Conservation (phyloP, 495 filamentous ascomycete species). For the Neurospora intermedia region DNA sequence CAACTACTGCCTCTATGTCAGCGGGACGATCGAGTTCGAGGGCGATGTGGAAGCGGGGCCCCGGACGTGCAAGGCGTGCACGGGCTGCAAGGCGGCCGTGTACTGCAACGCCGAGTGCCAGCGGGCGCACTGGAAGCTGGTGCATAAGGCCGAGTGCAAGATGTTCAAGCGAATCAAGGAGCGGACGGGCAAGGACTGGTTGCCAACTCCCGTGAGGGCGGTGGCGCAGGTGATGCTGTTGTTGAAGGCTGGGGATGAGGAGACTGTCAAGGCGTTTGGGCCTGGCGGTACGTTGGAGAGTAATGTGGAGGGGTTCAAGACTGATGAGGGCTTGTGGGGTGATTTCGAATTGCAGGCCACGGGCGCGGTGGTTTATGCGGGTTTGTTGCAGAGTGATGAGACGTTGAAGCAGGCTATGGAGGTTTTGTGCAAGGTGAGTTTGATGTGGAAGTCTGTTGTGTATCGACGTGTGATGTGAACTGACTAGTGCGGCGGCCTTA, state of each 20-base stretch:
- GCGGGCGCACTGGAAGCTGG: conserved; percentile 41
- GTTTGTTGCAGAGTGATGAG: conserved; percentile 16
- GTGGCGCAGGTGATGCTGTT: conserved; percentile 34
- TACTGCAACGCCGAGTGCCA: conserved; percentile 49
- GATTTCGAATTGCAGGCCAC: conserved; percentile 37
- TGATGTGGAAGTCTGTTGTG: background rate
- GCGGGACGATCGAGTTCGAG: background rate
- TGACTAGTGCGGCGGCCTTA: conserved; percentile 7
- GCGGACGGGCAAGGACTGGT: conserved; percentile 13
- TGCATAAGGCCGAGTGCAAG: conserved; percentile 44
- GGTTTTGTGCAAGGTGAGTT: conserved; percentile 32
- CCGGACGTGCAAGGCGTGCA: conserved; percentile 33
- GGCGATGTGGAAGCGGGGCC: conserved; percentile 4
- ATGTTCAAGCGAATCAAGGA: conserved; percentile 24
- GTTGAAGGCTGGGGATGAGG: conserved; percentile 5
- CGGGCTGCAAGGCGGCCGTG: conserved; percentile 33
- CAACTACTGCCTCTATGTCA: conserved; percentile 28
- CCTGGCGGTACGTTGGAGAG: conserved; percentile 22
- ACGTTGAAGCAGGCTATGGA: conserved; percentile 23
- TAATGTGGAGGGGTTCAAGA: conserved; percentile 23
- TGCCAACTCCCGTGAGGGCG: conserved; percentile 39
- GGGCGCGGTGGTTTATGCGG: conserved; percentile 30
- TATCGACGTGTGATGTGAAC: background rate
- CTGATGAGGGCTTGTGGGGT: conserved; percentile 14
- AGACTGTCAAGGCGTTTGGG: conserved; percentile 14